phyloP scores from a whole-genome alignment of 805 yeast species.

The Soucietia sequanensis region DNA sequence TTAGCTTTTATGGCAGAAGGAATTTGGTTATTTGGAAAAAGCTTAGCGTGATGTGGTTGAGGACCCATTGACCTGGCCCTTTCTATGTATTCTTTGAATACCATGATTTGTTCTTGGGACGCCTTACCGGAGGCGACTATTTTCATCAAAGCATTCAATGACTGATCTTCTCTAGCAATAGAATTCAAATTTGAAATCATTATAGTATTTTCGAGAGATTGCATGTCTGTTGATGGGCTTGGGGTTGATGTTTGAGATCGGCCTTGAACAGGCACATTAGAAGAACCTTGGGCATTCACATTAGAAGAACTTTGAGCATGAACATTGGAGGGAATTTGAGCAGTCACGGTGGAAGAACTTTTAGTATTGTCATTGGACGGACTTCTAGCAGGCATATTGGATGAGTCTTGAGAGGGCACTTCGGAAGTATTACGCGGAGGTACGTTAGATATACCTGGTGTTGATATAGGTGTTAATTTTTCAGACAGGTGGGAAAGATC shows the following conservation, averaged over 20 bases:
- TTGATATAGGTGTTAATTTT: too few species aligned
- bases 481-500: too few species aligned
- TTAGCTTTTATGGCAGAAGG: slow-evolving; percentile 9
- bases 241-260: too few species aligned
- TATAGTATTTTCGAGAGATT: slow-evolving; percentile 64
- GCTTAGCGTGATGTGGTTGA: slow-evolving; percentile 40
- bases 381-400: too few species aligned
- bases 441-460: too few species aligned
- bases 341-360: background rate
- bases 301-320: background rate
- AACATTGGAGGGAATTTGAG: background rate
- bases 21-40: slow-evolving; percentile 16
- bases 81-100: slow-evolving; percentile 78
- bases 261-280: background rate
- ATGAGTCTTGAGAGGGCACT: background rate
- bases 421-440: too few species aligned
- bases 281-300: background rate
- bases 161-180: slow-evolving; percentile 72
- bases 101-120: slow-evolving; percentile 62
- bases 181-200: slow-evolving; percentile 84
- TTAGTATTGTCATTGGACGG: too few species aligned
- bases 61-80: slow-evolving; percentile 77
- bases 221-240: slow-evolving; percentile 26
- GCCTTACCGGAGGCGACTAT: slow-evolving; percentile 85
- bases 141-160: slow-evolving; percentile 72